phyloP scores from a whole-genome alignment of 1,284 basidiomycete species.

The Malassezia japonica region DNA sequence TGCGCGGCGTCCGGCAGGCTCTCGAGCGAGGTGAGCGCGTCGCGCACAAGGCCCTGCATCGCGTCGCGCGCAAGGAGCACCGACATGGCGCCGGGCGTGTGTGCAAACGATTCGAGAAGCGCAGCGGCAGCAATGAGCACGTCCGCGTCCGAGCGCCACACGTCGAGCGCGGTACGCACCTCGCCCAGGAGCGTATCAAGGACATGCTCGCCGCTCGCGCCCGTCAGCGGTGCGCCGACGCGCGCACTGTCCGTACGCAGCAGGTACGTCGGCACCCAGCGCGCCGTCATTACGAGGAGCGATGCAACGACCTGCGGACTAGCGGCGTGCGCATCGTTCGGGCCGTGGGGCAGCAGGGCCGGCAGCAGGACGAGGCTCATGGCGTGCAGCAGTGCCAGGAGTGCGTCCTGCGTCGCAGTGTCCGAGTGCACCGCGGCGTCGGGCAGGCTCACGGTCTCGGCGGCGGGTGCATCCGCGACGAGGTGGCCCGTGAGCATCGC shows the following conservation, averaged over 20 bases:
- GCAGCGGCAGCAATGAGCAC: conserved; percentile 29
- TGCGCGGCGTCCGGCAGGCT: conserved; percentile 33
- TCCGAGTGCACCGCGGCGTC: conserved; percentile 18
- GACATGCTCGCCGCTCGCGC: conserved; percentile 19
- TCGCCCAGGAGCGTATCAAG: conserved; percentile 24
- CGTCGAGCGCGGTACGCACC: conserved; percentile 17
- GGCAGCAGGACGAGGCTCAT: conserved; percentile 28
- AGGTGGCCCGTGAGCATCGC: conserved; percentile 31
- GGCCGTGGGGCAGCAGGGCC: conserved; percentile 20
- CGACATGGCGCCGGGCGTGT: conserved; percentile 29
- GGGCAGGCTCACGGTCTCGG: conserved; percentile 30
- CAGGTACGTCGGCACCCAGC: conserved; percentile 39
- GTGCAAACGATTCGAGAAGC: conserved; percentile 23
- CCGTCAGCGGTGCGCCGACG: conserved; percentile 22
- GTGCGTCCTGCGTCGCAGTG: conserved; percentile 17
- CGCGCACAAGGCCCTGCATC: conserved; percentile 27
- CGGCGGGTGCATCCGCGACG: conserved; percentile 27
- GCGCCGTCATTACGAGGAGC: conserved; percentile 33
- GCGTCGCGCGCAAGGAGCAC: conserved; percentile 23
- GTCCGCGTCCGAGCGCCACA: conserved; percentile 36
- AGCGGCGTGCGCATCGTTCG: conserved; percentile 19
- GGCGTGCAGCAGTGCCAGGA: conserved; percentile 24
- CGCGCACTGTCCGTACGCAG: conserved; percentile 16
- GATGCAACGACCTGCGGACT: conserved; percentile 39
- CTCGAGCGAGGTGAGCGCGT: conserved; percentile 23